Conservation (phyloP, 495 filamentous ascomycete species). For the Aspergillus steynii region DNA sequence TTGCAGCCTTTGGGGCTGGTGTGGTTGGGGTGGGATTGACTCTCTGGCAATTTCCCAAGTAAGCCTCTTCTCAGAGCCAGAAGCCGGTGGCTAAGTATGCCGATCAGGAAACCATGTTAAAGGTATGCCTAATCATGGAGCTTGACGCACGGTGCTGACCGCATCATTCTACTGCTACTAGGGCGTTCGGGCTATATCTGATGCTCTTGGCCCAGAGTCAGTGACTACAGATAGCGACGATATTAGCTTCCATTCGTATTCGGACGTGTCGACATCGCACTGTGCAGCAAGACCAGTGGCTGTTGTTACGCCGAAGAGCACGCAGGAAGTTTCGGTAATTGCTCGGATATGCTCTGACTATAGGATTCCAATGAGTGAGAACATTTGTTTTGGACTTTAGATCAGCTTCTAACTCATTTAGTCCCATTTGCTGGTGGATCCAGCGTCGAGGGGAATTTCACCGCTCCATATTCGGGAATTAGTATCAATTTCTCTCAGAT, state of each 20-base stretch:
- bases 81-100: too few relatives aligned
- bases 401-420: background rate
- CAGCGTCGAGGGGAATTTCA: slow-evolving; percentile 78
- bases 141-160: too few relatives aligned
- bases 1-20: too few relatives aligned
- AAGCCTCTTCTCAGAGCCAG: too few relatives aligned
- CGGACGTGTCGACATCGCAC: slow-evolving; percentile 78
- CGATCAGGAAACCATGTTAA: too few relatives aligned
- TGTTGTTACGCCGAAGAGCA: slow-evolving; percentile 69
- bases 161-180: background rate
- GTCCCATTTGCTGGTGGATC: slow-evolving; percentile 74
- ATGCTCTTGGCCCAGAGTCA: slow-evolving; percentile 61
- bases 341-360: slow-evolving; percentile 73
- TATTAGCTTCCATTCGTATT: slow-evolving; percentile 71
- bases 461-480: slow-evolving; percentile 74
- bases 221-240: slow-evolving; percentile 78
- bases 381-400: background rate
- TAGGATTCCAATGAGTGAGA: slow-evolving; percentile 64
- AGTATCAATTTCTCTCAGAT: slow-evolving; percentile 80
- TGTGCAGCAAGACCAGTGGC: slow-evolving; percentile 67
- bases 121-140: too few relatives aligned
- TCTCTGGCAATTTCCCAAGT: too few relatives aligned
- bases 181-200: slow-evolving; percentile 49
- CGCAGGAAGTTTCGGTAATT: slow-evolving; percentile 69
- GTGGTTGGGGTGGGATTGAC: too few relatives aligned